phyloP scores from a whole-genome alignment of 208 protist species.

The Wallacemonas sp. region DNA sequence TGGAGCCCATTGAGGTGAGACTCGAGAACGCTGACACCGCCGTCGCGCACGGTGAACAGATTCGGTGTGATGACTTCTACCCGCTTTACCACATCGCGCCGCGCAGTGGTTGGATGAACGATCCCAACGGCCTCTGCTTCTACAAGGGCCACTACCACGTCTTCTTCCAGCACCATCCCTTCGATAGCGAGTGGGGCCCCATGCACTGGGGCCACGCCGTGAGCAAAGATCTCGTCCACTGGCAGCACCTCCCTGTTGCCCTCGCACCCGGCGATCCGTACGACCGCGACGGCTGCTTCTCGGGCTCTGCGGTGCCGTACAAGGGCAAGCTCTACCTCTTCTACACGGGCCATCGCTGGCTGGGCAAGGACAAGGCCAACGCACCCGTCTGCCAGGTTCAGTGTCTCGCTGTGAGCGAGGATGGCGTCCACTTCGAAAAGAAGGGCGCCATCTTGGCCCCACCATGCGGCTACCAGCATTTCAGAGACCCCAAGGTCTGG shows the following conservation, averaged over 20 bases:
- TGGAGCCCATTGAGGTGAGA: not conserved
- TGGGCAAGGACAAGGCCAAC: constrained; percentile 31
- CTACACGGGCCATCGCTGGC: constrained; percentile 53
- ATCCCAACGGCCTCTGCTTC: constrained; percentile 43
- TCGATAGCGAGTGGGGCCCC: constrained; percentile 36
- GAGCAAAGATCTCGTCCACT: constrained; percentile 65
- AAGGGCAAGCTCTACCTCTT: constrained; percentile 48
- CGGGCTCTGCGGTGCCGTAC: constrained; percentile 37
- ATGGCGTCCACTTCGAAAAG: constrained; percentile 42
- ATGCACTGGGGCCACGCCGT: constrained; percentile 73
- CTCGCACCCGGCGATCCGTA: constrained; percentile 65
- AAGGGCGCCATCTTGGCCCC: constrained; percentile 28
- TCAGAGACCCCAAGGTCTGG: constrained; percentile 48
- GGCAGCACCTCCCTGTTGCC: constrained; percentile 55
- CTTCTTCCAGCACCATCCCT: constrained; percentile 67
- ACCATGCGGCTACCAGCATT: constrained; percentile 35
- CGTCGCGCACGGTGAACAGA: not conserved
- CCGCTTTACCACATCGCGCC: constrained; percentile 58
- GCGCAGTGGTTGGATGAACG: constrained; percentile 56
- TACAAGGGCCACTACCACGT: constrained; percentile 64
- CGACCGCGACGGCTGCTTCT: constrained; percentile 67
- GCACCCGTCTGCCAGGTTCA: constrained; percentile 40
- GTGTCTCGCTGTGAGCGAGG: constrained; percentile 55
- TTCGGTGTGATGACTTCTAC: constrained; percentile 37
- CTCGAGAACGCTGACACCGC: not conserved